Evolutionary conservation across 164 flowering plant genomes (phyloP), one percentile per base, ranked within the genome.

Genomic region (Nelumbo lutea): DNA sequence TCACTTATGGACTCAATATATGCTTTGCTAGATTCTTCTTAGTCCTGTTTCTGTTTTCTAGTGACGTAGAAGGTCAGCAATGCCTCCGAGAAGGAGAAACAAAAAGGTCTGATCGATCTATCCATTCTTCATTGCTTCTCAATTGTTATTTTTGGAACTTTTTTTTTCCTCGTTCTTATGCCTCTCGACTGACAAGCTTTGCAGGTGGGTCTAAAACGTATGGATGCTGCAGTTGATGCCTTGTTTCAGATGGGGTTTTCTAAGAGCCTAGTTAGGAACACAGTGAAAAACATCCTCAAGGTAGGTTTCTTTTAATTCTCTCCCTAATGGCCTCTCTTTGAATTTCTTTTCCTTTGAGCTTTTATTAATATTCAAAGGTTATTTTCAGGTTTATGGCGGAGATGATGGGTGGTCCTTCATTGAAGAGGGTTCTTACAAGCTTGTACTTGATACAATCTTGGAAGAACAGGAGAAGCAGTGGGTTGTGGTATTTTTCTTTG

Each of bases 351-450:
- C 14, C 8, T 13, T 15, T 41, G 47, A 38, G 50, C 40, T 52
- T 7, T 50, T 10, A 9, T 10, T 10, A 67, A 42, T 7, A 14
- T 2, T 39, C 6, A 38, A n/a, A 6, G 0, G 7, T 38, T 27
- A 38, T 70, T 14, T 52, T 3, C 46, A 83, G 85, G 77, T 73
- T 41, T 83, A 83, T 55, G 86, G 55, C 6, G 82, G 82, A 42
- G 80, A 81, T 38, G 72, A 70, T 0, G 87, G 86, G 6, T 86
- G 88, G 88, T n/a, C 41, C 11, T 86, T 86, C 70, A 80, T 86
- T 43, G 90, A 86, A 70, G 88, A 81, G n/a, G 73, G 10, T 53
- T 74, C 83, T 0, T 86, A 86, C 52, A 79, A 56, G 73, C 62
- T 83, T 50, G 74, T 84, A 0, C 75, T 86, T 52, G 86, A 86